Evolutionary conservation across 2,329 filamentous ascomycete species (phyloP).

Genomic region (Thelonectria discophora): DNA sequence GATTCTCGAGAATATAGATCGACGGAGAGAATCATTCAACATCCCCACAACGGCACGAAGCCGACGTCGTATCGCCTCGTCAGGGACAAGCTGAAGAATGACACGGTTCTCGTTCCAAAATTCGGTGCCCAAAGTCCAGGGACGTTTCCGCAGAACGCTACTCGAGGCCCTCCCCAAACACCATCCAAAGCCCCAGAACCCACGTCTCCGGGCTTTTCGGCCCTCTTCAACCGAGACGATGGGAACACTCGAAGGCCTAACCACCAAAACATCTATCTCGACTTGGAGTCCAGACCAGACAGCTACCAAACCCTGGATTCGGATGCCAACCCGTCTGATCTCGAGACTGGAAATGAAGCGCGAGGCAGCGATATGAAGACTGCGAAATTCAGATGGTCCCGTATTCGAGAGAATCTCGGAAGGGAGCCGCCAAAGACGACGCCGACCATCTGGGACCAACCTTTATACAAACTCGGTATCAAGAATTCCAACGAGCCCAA

Average conservation of each 20-base stretch:
- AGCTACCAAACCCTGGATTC: conserved; percentile 48
- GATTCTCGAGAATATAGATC: conserved; percentile 36
- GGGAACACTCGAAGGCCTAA: conserved; percentile 4
- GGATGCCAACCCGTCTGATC: conserved; percentile 23
- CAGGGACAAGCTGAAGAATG: conserved; percentile 35
- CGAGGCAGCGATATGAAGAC: neutral
- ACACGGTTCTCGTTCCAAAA: conserved; percentile 36
- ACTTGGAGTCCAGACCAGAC: conserved; percentile 37
- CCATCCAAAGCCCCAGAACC: conserved; percentile 36
- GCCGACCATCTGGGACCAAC: conserved; percentile 39
- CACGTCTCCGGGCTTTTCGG: conserved; percentile 39
- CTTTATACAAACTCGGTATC: conserved; percentile 32
- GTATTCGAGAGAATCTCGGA: conserved; percentile 38
- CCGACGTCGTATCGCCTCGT: conserved; percentile 33
- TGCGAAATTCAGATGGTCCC: conserved; percentile 38
- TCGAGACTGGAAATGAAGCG: neutral
- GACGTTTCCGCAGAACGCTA: conserved; percentile 36
- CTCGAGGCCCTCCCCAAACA: conserved; percentile 32
- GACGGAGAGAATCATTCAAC: conserved; percentile 42
- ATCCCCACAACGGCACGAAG: conserved; percentile 29
- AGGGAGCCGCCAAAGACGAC: conserved; percentile 36
- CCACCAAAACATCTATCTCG: conserved; percentile 27
- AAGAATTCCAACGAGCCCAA: conserved; percentile 19
- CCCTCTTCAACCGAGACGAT: conserved; percentile 37
- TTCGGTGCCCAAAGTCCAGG: conserved; percentile 18